Evolutionary conservation across 2,329 filamentous ascomycete species (phyloP).

Genomic region (Trichoderma arundinaceum): DNA sequence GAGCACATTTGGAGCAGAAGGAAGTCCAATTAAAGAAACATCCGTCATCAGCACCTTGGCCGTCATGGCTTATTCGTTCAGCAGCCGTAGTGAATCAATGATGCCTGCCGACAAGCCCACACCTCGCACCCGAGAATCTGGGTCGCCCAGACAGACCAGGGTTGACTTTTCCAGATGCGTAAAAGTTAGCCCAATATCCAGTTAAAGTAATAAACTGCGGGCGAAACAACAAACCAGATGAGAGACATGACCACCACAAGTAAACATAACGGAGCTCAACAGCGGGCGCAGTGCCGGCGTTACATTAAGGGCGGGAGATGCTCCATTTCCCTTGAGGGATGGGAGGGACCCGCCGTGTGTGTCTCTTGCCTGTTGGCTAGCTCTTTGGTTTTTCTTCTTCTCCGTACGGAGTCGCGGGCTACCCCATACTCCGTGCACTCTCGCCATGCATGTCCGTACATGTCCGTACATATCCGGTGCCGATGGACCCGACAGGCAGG

Average conservation of each 20-base stretch:
- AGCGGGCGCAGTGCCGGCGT: slow-evolving; percentile 14
- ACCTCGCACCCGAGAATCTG: neutral
- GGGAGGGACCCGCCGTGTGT: neutral
- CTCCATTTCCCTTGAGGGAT: neutral
- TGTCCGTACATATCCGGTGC: neutral
- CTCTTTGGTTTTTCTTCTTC: neutral
- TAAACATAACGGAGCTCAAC: slow-evolving; percentile 2
- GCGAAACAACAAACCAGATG: neutral
- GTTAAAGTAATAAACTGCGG: neutral
- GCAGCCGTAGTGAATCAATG: neutral
- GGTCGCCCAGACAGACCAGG: neutral
- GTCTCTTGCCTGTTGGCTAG: neutral
- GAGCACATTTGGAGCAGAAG: too few relatives aligned
- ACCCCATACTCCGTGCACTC: neutral
- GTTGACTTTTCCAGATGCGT: neutral
- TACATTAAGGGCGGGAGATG: slow-evolving; percentile 16
- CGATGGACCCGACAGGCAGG: neutral
- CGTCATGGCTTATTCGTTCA: neutral
- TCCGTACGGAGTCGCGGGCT: neutral
- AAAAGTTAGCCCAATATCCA: neutral
- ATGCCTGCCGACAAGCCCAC: neutral
- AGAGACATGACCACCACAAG: neutral
- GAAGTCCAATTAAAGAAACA: neutral
- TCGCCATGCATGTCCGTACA: too few relatives aligned
- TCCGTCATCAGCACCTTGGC: neutral